Conservation (phyloP, 208 protist genomes). For the Porcisia deanei region DNA sequence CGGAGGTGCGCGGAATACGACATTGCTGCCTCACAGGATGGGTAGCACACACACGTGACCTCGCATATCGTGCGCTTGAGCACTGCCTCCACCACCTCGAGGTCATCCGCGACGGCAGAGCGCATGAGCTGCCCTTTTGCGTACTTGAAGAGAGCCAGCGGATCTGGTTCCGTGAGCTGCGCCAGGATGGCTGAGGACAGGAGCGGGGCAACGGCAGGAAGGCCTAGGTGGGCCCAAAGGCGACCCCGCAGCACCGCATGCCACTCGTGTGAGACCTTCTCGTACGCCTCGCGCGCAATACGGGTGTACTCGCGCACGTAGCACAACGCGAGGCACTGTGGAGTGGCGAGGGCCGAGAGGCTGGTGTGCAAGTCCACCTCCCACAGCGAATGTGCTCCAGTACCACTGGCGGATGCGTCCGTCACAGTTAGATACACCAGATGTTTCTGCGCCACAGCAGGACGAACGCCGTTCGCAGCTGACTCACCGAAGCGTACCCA, state of each 20-base stretch:
- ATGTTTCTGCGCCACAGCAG: constrained; percentile 14
- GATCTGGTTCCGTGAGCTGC: constrained; percentile 41
- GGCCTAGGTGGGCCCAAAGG: constrained; percentile 22
- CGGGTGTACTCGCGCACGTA: constrained; percentile 55
- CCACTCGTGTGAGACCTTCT: constrained; percentile 31
- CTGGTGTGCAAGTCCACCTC: constrained; percentile 32
- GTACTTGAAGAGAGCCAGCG: constrained; percentile 34
- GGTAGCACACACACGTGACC: constrained; percentile 38
- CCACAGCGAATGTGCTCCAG: constrained; percentile 14
- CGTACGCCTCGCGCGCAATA: constrained; percentile 32
- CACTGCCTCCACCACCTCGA: constrained; percentile 27
- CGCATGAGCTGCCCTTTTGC: constrained; percentile 36
- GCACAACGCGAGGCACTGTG: constrained; percentile 39
- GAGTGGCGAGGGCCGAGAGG: constrained; percentile 28
- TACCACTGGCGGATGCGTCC: not conserved
- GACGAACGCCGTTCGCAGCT: constrained; percentile 4
- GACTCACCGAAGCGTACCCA: constrained; percentile 5
- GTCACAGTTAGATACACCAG: constrained; percentile 12
- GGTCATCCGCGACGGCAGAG: constrained; percentile 35
- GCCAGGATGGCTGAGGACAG: constrained; percentile 58
- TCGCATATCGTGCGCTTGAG: constrained; percentile 16
- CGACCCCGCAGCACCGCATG: constrained; percentile 20
- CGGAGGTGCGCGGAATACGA: constrained; percentile 16
- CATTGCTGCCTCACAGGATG: constrained; percentile 36
- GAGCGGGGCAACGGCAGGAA: constrained; percentile 51